These are phyloP conservation scores for Pseudomonodictys pantanalensis DNA, from an alignment of 495 filamentous ascomycete genomes.

Conservation along the genomic window DNA sequence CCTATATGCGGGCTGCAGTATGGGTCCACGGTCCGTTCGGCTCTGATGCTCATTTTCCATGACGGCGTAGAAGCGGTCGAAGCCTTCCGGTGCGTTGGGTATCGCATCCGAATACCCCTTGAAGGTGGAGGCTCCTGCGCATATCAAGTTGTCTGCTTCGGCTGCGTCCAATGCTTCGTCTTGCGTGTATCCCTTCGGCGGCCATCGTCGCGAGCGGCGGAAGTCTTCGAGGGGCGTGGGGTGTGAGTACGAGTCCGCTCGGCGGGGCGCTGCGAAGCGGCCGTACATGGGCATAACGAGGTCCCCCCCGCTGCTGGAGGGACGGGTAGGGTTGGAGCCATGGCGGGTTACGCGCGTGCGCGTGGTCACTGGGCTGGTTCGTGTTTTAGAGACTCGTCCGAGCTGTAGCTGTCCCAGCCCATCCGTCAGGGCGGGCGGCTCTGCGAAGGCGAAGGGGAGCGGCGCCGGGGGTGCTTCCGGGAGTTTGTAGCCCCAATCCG, in stretches of 20 bases:
- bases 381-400: slow-evolving; percentile 10
- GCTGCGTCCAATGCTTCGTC: slow-evolving; percentile 27
- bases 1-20: slow-evolving; percentile 32
- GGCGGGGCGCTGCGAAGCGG: slow-evolving; percentile 15
- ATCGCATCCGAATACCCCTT: slow-evolving; percentile 40
- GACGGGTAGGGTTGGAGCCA: slow-evolving; percentile 23
- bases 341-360: slow-evolving; percentile 27
- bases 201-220: slow-evolving; percentile 34
- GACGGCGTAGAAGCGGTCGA: slow-evolving; percentile 37
- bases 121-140: slow-evolving; percentile 38
- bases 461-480: slow-evolving; percentile 8
- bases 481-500: slow-evolving; percentile 19
- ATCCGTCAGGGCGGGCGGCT: neutral
- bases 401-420: neutral
- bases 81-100: slow-evolving; percentile 30
- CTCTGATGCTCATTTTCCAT: slow-evolving; percentile 34
- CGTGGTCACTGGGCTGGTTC: slow-evolving; percentile 30
- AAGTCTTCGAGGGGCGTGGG: slow-evolving; percentile 30
- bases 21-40: slow-evolving; percentile 33
- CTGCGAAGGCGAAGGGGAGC: neutral
- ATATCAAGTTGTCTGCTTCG: slow-evolving; percentile 39
- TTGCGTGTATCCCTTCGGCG: slow-evolving; percentile 31
- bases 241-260: slow-evolving; percentile 32
- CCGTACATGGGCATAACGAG: slow-evolving; percentile 17
- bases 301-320: slow-evolving; percentile 28